Evolutionary conservation across 352 stramenopile species (phyloP), one percentile per base, ranked within the genome.

Genomic region (Globisporangium mamillatum): DNA sequence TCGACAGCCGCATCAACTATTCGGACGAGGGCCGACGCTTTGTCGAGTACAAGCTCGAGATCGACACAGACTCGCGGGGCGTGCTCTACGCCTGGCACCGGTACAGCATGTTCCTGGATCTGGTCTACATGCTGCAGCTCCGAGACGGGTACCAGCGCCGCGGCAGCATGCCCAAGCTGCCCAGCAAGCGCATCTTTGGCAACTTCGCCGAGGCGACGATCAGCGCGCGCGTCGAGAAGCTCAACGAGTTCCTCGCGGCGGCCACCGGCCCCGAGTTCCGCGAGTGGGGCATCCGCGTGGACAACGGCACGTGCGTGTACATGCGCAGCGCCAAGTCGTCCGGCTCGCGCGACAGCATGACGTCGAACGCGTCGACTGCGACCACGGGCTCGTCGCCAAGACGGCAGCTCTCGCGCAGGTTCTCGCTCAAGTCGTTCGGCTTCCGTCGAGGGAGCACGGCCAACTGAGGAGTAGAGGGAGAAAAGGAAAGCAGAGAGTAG

Each of bases 41-140:
- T 60, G 78, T 85, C 60, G 75, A 85, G 75, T 85, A 81, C 78
- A 79, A 81, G 64, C 74, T 85, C 20, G 70, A 77, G 63, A 80
- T 85, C 41, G 78, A 85, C 55, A 82, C 75, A 29, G 75, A 72
- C 60, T 78, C 71, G 38, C 78, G 68, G 38, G 78, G 78, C 36
- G 77, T 72, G 32, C 64, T 85, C 24, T 85, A 67, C 44, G 78
- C 79, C 52, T 85, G 78, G 78, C 75, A 85, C 53, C 78, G 78
- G 22, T 82, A 82, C 71, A 79, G 71, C 59, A 80, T 75, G 3
- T 85, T 85, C 67, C 74, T 74, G 18, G 76, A 82, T 60, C 64
- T 85, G 10, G 78, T 71, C 34, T 70, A 64, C 16, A 80, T 68
- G 48, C 66, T 85, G 46, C 75, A 81, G 32, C 75, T 73, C 32